Conservation (phyloP, 352 stramenopile species). For the Pythium myriotylum region DNA sequence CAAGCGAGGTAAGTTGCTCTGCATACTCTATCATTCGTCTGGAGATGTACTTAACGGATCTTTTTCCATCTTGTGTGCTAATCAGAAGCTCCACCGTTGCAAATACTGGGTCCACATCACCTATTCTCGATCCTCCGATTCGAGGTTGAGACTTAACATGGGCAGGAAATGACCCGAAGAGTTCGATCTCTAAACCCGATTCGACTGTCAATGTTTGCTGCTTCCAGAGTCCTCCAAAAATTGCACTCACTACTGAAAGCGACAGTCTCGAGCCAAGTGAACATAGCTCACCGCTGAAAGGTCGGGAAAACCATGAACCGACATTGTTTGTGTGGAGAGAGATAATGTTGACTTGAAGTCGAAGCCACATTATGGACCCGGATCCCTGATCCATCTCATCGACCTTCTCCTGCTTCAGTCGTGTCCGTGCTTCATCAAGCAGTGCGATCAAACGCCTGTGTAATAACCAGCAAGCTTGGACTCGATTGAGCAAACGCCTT, state of each 20-base stretch:
- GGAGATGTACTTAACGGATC: constrained; percentile 54
- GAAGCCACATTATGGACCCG: constrained; percentile 5
- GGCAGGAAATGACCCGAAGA: constrained; percentile 47
- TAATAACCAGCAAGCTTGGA: constrained; percentile 51
- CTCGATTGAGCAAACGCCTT: constrained; percentile 27
- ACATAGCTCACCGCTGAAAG: neutral
- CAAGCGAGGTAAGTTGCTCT: constrained; percentile 16
- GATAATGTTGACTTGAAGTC: constrained; percentile 23
- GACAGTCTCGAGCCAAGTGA: constrained; percentile 18
- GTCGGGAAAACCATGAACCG: neutral
- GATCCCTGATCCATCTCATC: neutral
- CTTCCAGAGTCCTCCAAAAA: constrained; percentile 56
- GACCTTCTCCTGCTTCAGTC: constrained; percentile 8
- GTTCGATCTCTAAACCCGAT: constrained; percentile 46
- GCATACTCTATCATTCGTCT: constrained; percentile 25
- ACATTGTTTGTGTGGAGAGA: too few species aligned
- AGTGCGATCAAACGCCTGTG: constrained; percentile 43
- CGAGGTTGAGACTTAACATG: constrained; percentile 1
- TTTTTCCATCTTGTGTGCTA: constrained; percentile 43
- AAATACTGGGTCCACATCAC: constrained; percentile 1
- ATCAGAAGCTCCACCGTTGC: constrained; percentile 28
- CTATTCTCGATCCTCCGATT: neutral
- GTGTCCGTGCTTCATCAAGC: constrained; percentile 32
- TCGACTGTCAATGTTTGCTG: constrained; percentile 30
- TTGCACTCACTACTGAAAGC: constrained; percentile 52